phyloP scores from a whole-genome alignment of 2,329 filamentous ascomycete species.

The Hymenoscyphus fraxineus region DNA sequence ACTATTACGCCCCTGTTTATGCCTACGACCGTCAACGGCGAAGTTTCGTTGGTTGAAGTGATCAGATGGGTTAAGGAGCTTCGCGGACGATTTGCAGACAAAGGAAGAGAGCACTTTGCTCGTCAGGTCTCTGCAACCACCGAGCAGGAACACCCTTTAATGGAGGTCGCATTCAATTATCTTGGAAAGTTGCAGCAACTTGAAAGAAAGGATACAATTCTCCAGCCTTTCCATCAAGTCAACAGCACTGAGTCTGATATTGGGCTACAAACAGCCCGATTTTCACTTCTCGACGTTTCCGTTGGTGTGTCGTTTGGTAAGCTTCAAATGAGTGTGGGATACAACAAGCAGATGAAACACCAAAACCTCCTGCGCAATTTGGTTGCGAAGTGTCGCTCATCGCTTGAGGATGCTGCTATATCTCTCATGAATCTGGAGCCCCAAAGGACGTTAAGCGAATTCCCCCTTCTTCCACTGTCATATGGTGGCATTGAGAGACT shows the following conservation, averaged over 20 bases:
- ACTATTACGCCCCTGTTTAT: constrained; percentile 38
- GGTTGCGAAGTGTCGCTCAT: constrained; percentile 2
- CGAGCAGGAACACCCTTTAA: constrained; percentile 30
- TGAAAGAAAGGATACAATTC: constrained; percentile 38
- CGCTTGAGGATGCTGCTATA: constrained; percentile 8
- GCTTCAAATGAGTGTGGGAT: constrained; percentile 12
- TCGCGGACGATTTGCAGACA: constrained; percentile 35
- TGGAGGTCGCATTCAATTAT: constrained; percentile 49
- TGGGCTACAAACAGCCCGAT: constrained; percentile 35
- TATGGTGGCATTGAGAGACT: constrained; percentile 12
- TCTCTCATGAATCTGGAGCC: neutral
- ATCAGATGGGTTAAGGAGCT: constrained; percentile 37
- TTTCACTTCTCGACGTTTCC: constrained; percentile 18
- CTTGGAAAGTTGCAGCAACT: constrained; percentile 44
- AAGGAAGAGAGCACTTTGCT: constrained; percentile 40
- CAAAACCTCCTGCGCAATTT: constrained; percentile 13
- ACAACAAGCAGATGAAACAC: constrained; percentile 15
- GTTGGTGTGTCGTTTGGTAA: constrained; percentile 10
- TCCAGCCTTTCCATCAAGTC: constrained; percentile 10
- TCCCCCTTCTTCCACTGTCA: constrained; percentile 17
- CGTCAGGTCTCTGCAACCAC: constrained; percentile 34
- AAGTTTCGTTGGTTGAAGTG: constrained; percentile 9
- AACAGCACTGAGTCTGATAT: constrained; percentile 8
- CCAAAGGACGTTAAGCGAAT: constrained; percentile 16
- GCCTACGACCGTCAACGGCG: constrained; percentile 7